These are phyloP conservation scores for Kodamaea arcana DNA, from an alignment of 1,139 yeast genomes.

Conservation along the genomic window DNA sequence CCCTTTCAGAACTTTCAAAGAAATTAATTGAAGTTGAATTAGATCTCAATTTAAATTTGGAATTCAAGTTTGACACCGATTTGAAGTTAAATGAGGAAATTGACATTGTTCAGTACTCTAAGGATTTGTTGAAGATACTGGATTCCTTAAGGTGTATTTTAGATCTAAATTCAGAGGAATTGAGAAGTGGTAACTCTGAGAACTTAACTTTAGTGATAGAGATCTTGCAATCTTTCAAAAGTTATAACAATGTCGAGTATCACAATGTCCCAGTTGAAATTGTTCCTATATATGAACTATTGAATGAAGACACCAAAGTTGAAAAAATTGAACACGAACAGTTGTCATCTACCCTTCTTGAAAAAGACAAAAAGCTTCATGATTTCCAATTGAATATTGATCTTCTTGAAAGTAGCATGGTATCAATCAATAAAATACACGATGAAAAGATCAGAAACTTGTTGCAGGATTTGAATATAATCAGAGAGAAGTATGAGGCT, in stretches of 20 bases:
- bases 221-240: too few relatives aligned
- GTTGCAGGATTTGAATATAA: conserved; percentile 17
- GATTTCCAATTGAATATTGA: conserved; percentile 39
- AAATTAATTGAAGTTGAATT: conserved; percentile 5
- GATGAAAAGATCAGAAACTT: conserved; percentile 23
- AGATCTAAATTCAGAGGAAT: too few relatives aligned
- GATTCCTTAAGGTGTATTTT: conserved; percentile 1
- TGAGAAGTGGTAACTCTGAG: too few relatives aligned
- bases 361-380: conserved; percentile 33
- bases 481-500: conserved; percentile 19
- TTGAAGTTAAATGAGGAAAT: conserved; percentile 1
- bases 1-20: conserved; percentile 3
- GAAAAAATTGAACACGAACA: neutral
- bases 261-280: neutral
- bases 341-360: conserved; percentile 8
- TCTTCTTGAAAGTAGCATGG: conserved; percentile 39
- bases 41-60: conserved; percentile 4
- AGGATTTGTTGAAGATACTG: conserved; percentile 1
- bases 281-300: conserved; percentile 4
- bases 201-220: too few relatives aligned
- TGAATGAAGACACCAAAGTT: neutral
- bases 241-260: conserved; percentile 4
- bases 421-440: conserved; percentile 28
- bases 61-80: conserved; percentile 2
- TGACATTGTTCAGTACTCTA: conserved; percentile 1